Percentiles rank a stretch among this genome's conserved stretches.
Conservation (phyloP, 208 protist genomes). For the Trypanosoma theileri region DNA sequence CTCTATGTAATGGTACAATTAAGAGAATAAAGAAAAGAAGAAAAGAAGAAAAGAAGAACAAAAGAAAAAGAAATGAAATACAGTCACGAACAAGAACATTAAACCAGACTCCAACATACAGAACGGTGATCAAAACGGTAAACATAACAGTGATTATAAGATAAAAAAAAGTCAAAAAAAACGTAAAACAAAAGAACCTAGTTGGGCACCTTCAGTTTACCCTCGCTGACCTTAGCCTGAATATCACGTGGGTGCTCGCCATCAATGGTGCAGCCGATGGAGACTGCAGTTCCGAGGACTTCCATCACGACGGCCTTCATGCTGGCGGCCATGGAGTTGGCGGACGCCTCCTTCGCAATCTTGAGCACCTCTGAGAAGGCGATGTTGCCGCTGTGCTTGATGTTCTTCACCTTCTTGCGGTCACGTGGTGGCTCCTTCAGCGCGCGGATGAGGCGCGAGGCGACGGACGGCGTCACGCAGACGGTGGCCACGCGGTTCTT, state of each 20-base stretch:
- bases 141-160: no score
- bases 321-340: constrained; percentile 94
- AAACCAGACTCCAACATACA: no score
- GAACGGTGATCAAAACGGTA: no score
- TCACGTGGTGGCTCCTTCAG: constrained; percentile 99
- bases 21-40: constrained; percentile 21
- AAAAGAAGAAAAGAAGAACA: constrained; percentile 17
- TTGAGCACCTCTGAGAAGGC: constrained; percentile 96
- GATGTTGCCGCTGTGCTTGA: constrained; percentile 99
- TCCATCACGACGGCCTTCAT: constrained; percentile 97
- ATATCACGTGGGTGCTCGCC: constrained; percentile 93
- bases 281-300: constrained; percentile 98
- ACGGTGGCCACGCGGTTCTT: constrained; percentile 98
- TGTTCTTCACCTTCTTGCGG: constrained; percentile 99
- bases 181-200: constrained; percentile 67
- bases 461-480: constrained; percentile 95
- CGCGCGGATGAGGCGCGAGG: constrained; percentile 97
- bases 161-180: no score
- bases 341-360: constrained; percentile 95
- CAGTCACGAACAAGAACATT: background rate
- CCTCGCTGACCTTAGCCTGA: constrained; percentile 93
- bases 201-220: constrained; percentile 91
- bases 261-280: constrained; percentile 98
- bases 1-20: constrained; percentile 6
- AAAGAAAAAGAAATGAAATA: constrained; percentile 4